Conservation (phyloP, 148 eudicot species). For the Linanthus parryae region DNA sequence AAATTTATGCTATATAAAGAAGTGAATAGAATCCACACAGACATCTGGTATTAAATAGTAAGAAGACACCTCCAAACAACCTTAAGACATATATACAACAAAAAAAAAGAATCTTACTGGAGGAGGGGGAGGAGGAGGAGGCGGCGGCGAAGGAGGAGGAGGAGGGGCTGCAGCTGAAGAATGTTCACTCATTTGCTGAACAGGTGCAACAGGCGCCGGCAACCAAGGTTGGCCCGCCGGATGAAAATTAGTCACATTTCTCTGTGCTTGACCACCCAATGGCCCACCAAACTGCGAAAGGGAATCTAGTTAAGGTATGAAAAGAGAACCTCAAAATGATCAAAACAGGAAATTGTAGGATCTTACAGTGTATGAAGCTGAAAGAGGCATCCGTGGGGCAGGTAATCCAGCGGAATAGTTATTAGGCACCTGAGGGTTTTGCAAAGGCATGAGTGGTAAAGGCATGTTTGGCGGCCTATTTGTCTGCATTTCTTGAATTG, state of each 20-base stretch:
- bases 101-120: slow-evolving; percentile 21
- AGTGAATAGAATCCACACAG: neutral
- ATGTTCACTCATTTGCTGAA: slow-evolving; percentile 35
- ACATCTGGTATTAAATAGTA: slow-evolving; percentile 1
- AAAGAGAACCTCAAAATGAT: slow-evolving; percentile 4
- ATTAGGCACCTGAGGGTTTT: slow-evolving; percentile 45
- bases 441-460: slow-evolving; percentile 47
- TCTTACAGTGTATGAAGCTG: slow-evolving; percentile 60
- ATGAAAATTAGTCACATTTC: slow-evolving; percentile 39
- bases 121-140: slow-evolving; percentile 14
- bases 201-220: slow-evolving; percentile 29
- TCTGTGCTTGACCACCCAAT: slow-evolving; percentile 38
- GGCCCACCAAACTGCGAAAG: slow-evolving; percentile 26
- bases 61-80: neutral
- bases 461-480: slow-evolving; percentile 44
- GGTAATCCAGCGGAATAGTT: slow-evolving; percentile 43
- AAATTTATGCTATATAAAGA: neutral
- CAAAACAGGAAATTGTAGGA: slow-evolving; percentile 9
- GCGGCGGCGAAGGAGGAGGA: too few species aligned
- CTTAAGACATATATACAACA: neutral
- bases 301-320: slow-evolving; percentile 5
- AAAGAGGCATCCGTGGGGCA: slow-evolving; percentile 39
- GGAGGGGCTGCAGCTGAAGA: slow-evolving; percentile 24
- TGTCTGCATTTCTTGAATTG: slow-evolving; percentile 45
- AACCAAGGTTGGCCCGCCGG: slow-evolving; percentile 38